Evolutionary conservation across 352 stramenopile species (phyloP), one percentile per base, ranked within the genome.

Genomic region (Pythium insidiosum): DNA sequence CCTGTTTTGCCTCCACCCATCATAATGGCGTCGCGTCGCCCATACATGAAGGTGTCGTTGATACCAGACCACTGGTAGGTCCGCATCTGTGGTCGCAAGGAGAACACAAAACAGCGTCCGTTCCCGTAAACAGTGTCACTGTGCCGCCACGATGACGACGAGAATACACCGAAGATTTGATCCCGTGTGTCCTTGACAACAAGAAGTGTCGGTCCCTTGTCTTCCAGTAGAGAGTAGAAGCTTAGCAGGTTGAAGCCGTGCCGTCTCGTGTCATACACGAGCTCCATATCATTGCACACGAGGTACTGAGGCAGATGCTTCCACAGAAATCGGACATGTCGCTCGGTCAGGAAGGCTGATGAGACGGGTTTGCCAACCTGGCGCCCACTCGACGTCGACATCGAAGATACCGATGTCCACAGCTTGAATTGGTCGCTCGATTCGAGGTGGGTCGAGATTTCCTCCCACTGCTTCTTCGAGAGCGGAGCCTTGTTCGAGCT

Each of bases 91-190:
- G 73, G 61, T 1, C 71, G 67, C n/a, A 87, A 47, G 4, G 66
- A 71, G 47, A 89, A 87, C 34, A 87, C 77, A 29, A 89, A 89
- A 20, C 72, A 70, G 13, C 77, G 68, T 2, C 77, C 77, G 31
- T 89, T 89, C n/a, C 77, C 77, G 35, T 84, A 86, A n/a, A 87
- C 61, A 1, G 44, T 52, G 20, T 38, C 49, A 2, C 63, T 69
- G 15, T 70, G 58, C 48, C 70, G 67, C 66, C 76, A 84, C 37
- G 77, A 83, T 6, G 73, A 67, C 3, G 77, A 63, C 29, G 69
- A 86, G 48, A 89, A 89, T 1, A 68, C 77, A 11, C 77, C 77
- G 47, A 89, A 89, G 26, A 89, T 62, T 45, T 84, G 73, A 47
- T 84, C 73, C 12, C 60, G 57, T 13, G 69, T 73, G 49, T 89